Base-by-base conservation (phyloP, 495 filamentous ascomycete species). In the Penicillium taxi region DNA sequence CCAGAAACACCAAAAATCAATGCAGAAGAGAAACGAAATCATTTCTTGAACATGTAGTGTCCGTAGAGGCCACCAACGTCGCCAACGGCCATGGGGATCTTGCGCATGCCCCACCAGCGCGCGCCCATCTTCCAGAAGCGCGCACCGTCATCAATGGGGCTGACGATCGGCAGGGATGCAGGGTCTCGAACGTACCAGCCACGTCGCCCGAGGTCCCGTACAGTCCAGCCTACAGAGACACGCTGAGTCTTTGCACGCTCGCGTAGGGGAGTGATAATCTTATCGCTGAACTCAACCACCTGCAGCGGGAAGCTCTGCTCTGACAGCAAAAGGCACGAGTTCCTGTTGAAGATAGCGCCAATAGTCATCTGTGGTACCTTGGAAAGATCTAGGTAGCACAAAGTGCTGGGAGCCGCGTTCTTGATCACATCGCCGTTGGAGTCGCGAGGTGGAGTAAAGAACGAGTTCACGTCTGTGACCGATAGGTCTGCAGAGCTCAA, bases 1-100 rank as follows among this genome's bases (percentile, higher is more conserved):
- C 25, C 26, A 22, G 26, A 19, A 28, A 40, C 20, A 13, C 15
- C 41, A 43, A 36, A 39, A 37, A 26, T 17, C 40, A 26, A 36
- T 28, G 37, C 29, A 37, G 48, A 39, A 38, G 48, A 26, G 38
- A 14, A 12, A 9, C 12, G 26, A 31, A 46, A 48, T 78, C 58
- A 78, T 49, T 71, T 69, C 52, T 78, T 78, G 54, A 89, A 93
- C 78, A 88, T 89, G 57, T 84, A 91, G 43, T 78, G 80, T 28
- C 84, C 85, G 56, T 93, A 93, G 63, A 94, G 78, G 15, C 86
- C 86, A 9, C 82, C 83, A 2, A 91, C 84, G 47, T 89, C 84
- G 5, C 80, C 78, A 24, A 69, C 59, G 9, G 82, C 83, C 35
- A 91, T 79, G 8, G 86, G 85, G 19, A 87, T 70, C 70, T 94